Evolutionary conservation across 2,329 filamentous ascomycete species (phyloP).

Genomic region (Herpomyces periplanetae): DNA sequence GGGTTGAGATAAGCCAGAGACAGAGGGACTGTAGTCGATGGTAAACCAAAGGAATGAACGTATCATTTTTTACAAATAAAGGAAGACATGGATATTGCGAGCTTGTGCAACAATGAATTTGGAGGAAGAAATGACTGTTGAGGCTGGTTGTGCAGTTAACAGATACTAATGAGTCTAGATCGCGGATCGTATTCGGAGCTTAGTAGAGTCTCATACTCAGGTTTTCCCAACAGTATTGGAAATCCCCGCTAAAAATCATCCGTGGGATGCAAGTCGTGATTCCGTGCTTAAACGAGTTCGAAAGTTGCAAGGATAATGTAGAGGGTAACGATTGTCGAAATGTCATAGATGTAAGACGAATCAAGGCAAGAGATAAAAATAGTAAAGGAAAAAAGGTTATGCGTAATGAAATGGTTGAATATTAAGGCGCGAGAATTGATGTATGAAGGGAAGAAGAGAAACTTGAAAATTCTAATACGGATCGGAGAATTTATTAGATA

Average conservation of each 20-base stretch:
- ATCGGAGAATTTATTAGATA: too few species aligned
- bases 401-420: too few species aligned
- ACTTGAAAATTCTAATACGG: too few species aligned
- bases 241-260: constrained; percentile 94
- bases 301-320: constrained; percentile 28
- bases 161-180: constrained; percentile 20
- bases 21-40: constrained; percentile 1
- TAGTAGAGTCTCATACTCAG: constrained; percentile 61
- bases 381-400: too few species aligned
- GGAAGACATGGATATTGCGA: not conserved
- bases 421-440: too few species aligned
- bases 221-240: constrained; percentile 87
- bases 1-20: not conserved
- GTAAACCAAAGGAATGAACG: not conserved
- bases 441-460: too few species aligned
- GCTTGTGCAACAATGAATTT: not conserved
- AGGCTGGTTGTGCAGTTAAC: not conserved
- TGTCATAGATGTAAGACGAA: too few species aligned
- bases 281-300: constrained; percentile 65
- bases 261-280: constrained; percentile 94
- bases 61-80: constrained; percentile 1
- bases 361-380: too few species aligned
- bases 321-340: constrained; percentile 1
- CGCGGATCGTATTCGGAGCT: constrained; percentile 63
- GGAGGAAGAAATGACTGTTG: not conserved